Conservation (phyloP, 1,284 basidiomycete species). For the Pyrrhoderma lamaoense region DNA sequence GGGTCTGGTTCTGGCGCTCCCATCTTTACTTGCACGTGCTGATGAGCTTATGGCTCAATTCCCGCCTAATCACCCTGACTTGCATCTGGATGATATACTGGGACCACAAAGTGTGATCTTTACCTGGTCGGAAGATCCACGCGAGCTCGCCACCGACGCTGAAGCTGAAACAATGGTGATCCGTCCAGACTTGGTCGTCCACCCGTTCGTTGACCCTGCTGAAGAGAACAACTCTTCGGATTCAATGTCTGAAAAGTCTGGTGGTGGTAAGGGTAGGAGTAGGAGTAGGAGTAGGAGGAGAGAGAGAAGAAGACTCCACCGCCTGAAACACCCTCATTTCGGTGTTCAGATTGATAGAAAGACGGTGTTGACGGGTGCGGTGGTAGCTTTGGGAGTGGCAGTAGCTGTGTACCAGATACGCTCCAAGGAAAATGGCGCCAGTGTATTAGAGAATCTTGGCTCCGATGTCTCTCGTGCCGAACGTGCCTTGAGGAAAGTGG, state of each 20-base stretch:
- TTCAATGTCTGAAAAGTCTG: constrained; percentile 13
- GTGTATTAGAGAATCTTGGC: too few species aligned
- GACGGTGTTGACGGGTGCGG: constrained; percentile 52
- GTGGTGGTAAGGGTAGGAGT: constrained; percentile 18
- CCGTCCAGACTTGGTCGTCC: constrained; percentile 43
- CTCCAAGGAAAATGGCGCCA: constrained; percentile 16
- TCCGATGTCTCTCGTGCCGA: constrained; percentile 7
- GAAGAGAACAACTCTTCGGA: constrained; percentile 20
- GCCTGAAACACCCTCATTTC: constrained; percentile 15
- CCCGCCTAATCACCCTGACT: constrained; percentile 38
- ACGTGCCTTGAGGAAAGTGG: constrained; percentile 4
- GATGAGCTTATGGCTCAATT: constrained; percentile 37
- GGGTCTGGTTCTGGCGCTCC: constrained; percentile 24
- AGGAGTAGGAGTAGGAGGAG: constrained; percentile 26
- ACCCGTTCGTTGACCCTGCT: constrained; percentile 38
- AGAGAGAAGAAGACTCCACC: constrained; percentile 18
- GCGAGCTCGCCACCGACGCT: constrained; percentile 40
- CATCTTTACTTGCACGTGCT: constrained; percentile 35
- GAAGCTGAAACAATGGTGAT: constrained; percentile 57
- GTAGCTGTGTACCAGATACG: constrained; percentile 51
- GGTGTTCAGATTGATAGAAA: constrained; percentile 32
- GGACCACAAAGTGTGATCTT: constrained; percentile 56
- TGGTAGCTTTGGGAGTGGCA: constrained; percentile 59
- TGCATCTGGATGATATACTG: constrained; percentile 55
- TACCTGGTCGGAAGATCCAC: constrained; percentile 48